Conservation (phyloP, 495 filamentous ascomycete genomes). For the Gamarada debralockiae region DNA sequence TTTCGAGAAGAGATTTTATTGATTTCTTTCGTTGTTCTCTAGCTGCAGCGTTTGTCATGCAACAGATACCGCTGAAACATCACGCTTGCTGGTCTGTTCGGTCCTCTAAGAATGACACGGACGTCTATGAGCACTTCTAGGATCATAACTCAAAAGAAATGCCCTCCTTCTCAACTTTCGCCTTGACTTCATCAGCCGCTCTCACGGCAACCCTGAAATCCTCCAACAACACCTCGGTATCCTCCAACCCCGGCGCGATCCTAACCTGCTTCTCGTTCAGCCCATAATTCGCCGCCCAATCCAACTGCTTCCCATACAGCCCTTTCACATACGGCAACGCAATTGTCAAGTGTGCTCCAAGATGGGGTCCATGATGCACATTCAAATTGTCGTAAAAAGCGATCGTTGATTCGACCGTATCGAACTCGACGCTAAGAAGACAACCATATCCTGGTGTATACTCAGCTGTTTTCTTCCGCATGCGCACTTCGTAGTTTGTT, state of each 20-base stretch:
- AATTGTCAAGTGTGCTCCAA: conserved; percentile 44
- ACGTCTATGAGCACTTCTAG: too few relatives aligned
- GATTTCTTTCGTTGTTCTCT: too few relatives aligned
- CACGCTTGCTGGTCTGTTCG: too few relatives aligned
- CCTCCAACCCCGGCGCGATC: conserved; percentile 39
- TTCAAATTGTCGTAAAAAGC: conserved; percentile 40
- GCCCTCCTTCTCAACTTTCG: not conserved
- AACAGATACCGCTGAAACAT: too few relatives aligned
- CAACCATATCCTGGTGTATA: conserved; percentile 33
- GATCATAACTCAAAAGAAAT: too few relatives aligned
- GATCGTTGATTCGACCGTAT: conserved; percentile 19
- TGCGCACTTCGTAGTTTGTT: conserved; percentile 30
- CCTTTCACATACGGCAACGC: conserved; percentile 36
- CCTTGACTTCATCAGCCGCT: conserved; percentile 25
- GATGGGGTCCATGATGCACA: conserved; percentile 40
- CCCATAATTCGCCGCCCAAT: conserved; percentile 25
- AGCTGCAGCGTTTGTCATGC: too few relatives aligned
- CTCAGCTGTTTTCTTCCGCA: conserved; percentile 33
- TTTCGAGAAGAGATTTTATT: too few relatives aligned
- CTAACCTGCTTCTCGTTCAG: conserved; percentile 31
- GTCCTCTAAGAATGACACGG: too few relatives aligned
- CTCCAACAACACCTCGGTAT: conserved; percentile 28
- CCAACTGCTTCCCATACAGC: conserved; percentile 28
- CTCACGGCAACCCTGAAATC: conserved; percentile 25
- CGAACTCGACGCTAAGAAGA: conserved; percentile 40